These are phyloP conservation scores for Tolypocladium inflatum DNA, from an alignment of 2,329 filamentous ascomycete genomes.

Conservation along the genomic window DNA sequence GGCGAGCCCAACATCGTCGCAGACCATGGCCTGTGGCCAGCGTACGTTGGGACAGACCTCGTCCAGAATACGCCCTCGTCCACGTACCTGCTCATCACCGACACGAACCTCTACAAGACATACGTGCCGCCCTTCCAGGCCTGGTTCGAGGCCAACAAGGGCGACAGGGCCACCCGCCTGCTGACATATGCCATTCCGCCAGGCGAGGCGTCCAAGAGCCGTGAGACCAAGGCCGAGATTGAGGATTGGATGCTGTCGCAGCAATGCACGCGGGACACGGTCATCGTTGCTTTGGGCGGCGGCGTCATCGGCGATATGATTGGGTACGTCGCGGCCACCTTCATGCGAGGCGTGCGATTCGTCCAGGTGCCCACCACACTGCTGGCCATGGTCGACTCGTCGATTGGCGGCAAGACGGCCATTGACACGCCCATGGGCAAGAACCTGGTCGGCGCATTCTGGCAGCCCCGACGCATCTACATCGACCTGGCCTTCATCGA, in stretches of 20 bases:
- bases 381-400: slow-evolving; percentile 95
- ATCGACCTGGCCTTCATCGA: slow-evolving; percentile 89
- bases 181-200: slow-evolving; percentile 82
- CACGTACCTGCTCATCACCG: slow-evolving; percentile 93
- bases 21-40: slow-evolving; percentile 82
- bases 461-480: slow-evolving; percentile 91
- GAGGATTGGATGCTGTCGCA: slow-evolving; percentile 95
- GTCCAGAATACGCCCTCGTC: slow-evolving; percentile 69
- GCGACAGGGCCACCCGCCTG: slow-evolving; percentile 46
- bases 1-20: slow-evolving; percentile 86
- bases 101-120: slow-evolving; percentile 76
- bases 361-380: slow-evolving; percentile 95
- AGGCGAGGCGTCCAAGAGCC: slow-evolving; percentile 86
- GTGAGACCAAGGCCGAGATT: slow-evolving; percentile 87
- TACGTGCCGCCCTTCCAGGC: slow-evolving; percentile 71
- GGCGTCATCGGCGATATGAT: slow-evolving; percentile 98
- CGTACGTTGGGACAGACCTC: slow-evolving; percentile 73
- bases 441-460: slow-evolving; percentile 92
- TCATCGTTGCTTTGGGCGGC: slow-evolving; percentile 88
- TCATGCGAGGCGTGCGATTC: slow-evolving; percentile 95
- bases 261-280: slow-evolving; percentile 88
- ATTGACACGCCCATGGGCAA: slow-evolving; percentile 95
- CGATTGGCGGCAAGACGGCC: slow-evolving; percentile 95
- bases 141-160: slow-evolving; percentile 20
- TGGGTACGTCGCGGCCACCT: slow-evolving; percentile 93